These are phyloP conservation scores for Cyamopsis tetragonoloba DNA, from an alignment of 306 rosid species.

Conservation along the genomic window DNA sequence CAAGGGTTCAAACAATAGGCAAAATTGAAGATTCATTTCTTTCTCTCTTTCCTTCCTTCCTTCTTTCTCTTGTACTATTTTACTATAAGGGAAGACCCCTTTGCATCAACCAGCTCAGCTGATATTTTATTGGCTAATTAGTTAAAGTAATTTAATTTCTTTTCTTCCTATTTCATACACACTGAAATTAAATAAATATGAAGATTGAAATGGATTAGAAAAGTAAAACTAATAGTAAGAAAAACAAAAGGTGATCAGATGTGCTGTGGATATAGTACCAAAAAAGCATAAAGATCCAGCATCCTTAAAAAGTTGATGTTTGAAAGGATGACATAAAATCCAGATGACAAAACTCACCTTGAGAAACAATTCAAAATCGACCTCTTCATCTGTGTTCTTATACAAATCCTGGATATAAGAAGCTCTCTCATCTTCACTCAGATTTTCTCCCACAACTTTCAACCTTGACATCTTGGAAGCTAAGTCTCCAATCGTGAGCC, in stretches of 20 bases:
- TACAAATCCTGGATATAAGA: constrained; percentile 65
- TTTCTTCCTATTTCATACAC: too few relatives aligned
- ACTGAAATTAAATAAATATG: too few relatives aligned
- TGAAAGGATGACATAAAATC: constrained; percentile 12
- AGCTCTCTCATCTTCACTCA: constrained; percentile 84
- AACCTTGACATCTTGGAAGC: constrained; percentile 82
- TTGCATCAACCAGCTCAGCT: too few relatives aligned
- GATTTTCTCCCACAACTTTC: constrained; percentile 84
- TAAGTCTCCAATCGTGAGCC: constrained; percentile 66
- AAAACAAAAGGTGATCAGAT: not conserved
- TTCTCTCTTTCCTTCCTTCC: too few relatives aligned
- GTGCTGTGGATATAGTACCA: not conserved
- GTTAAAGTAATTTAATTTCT: too few relatives aligned
- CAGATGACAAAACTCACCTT: constrained; percentile 44
- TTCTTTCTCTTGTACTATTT: too few relatives aligned
- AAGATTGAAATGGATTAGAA: too few relatives aligned
- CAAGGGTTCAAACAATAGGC: not conserved
- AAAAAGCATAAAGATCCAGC: constrained; percentile 18
- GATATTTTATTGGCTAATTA: too few relatives aligned
- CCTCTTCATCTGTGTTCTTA: constrained; percentile 67
- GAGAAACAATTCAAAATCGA: constrained; percentile 88
- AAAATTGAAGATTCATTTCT: not conserved
- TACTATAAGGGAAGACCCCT: too few relatives aligned
- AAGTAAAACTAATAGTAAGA: too few relatives aligned
- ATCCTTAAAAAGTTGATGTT: constrained; percentile 11